Percentiles rank a stretch among this genome's conserved stretches.
These are phyloP conservation scores for Kitagawia praeruptora DNA, from an alignment of 129 eudicot species.

Conservation along the genomic window DNA sequence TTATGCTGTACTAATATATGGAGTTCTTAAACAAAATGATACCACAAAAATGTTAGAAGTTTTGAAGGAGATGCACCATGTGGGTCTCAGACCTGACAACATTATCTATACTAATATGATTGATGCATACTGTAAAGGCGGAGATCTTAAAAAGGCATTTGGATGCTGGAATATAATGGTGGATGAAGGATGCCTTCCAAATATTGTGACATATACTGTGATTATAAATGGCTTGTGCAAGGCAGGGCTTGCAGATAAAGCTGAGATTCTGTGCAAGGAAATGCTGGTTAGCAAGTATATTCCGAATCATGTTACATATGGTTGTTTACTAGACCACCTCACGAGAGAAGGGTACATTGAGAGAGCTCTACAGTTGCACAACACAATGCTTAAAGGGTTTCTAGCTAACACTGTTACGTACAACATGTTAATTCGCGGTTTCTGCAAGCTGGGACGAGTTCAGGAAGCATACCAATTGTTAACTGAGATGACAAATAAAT, in stretches of 20 bases:
- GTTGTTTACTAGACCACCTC: constrained; percentile 72
- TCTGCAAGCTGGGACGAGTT: constrained; percentile 66
- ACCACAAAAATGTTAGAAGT: constrained; percentile 21
- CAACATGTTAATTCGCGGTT: constrained; percentile 76
- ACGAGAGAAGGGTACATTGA: constrained; percentile 55
- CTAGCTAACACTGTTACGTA: constrained; percentile 70
- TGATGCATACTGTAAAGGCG: constrained; percentile 64
- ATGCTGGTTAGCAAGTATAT: constrained; percentile 43
- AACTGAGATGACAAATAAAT: constrained; percentile 50
- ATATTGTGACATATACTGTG: constrained; percentile 72
- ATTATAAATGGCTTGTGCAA: constrained; percentile 69
- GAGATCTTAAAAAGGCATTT: constrained; percentile 50
- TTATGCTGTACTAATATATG: constrained; percentile 61
- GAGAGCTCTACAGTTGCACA: constrained; percentile 56
- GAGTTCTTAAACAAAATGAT: constrained; percentile 39
- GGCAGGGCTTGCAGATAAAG: constrained; percentile 51
- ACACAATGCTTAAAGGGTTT: constrained; percentile 39
- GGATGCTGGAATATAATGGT: constrained; percentile 71
- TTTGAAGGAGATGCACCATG: constrained; percentile 60
- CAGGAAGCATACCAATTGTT: constrained; percentile 45
- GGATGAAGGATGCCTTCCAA: constrained; percentile 65
- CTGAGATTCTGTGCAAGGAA: constrained; percentile 58
- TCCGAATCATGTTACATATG: constrained; percentile 75
- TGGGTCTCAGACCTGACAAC: constrained; percentile 68
- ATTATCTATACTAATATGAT: constrained; percentile 63